Conservation (phyloP, 768 basidiomycete genomes). For the Boletus rubescentipes region DNA sequence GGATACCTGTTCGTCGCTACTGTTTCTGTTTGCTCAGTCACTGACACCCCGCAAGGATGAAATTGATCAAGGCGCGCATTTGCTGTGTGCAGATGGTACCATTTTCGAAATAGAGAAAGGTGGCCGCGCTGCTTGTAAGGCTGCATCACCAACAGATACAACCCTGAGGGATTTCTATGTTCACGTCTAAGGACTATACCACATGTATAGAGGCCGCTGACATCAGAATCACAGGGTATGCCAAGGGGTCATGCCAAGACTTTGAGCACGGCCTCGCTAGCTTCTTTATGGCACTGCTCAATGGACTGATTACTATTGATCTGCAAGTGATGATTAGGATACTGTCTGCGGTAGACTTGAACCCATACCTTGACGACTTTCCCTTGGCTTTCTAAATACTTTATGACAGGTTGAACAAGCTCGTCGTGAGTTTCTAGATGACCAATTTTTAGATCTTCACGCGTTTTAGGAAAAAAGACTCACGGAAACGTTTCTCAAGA, state of each 20-base stretch:
- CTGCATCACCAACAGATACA: slow-evolving; percentile 35
- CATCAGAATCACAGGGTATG: slow-evolving; percentile 9
- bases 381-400: slow-evolving; percentile 62
- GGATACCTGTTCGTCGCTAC: slow-evolving; percentile 66
- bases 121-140: slow-evolving; percentile 55
- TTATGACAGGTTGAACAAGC: slow-evolving; percentile 91
- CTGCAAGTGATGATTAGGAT: slow-evolving; percentile 36
- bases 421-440: slow-evolving; percentile 74
- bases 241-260: slow-evolving; percentile 36
- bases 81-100: slow-evolving; percentile 79
- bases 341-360: not conserved
- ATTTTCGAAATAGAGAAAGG: slow-evolving; percentile 60
- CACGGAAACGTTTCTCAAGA: slow-evolving; percentile 96
- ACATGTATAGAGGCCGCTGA: not conserved
- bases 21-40: slow-evolving; percentile 1
- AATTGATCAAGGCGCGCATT: slow-evolving; percentile 58
- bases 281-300: slow-evolving; percentile 68
- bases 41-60: slow-evolving; percentile 45
- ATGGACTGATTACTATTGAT: slow-evolving; percentile 67
- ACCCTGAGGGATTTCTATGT: slow-evolving; percentile 41
- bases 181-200: slow-evolving; percentile 38
- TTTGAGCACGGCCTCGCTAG: slow-evolving; percentile 52
- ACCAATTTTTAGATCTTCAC: not conserved
- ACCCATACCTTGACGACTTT: slow-evolving; percentile 75
- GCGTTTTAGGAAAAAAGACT: slow-evolving; percentile 24